Conservation (phyloP, 23 red algal species). For the Gracilariopsis chorda region DNA sequence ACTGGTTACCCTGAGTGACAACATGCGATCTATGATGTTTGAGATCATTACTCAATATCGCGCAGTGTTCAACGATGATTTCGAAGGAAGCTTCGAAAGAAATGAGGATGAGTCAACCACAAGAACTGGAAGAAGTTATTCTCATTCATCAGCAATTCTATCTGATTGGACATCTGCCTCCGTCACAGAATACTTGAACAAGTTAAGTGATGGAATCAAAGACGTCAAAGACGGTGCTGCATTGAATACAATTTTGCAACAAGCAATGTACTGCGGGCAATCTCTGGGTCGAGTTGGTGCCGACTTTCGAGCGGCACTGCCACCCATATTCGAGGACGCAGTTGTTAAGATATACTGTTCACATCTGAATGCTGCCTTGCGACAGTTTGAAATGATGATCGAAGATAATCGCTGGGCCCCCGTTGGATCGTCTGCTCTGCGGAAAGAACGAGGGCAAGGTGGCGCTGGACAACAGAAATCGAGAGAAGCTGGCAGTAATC, state of each 20-base stretch:
- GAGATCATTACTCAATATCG: slow-evolving; percentile 89
- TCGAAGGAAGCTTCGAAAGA: neutral
- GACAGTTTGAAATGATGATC: slow-evolving; percentile 77
- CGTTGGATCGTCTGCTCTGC: slow-evolving; percentile 63
- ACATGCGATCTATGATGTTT: slow-evolving; percentile 76
- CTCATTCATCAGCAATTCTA: slow-evolving; percentile 55
- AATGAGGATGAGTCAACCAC: slow-evolving; percentile 5
- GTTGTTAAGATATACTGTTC: slow-evolving; percentile 70
- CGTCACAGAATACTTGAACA: slow-evolving; percentile 53
- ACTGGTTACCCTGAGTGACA: slow-evolving; percentile 73
- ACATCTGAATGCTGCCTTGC: slow-evolving; percentile 73
- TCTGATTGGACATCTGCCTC: slow-evolving; percentile 60
- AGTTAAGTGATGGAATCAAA: slow-evolving; percentile 58
- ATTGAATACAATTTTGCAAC: slow-evolving; percentile 74
- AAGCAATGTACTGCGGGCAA: slow-evolving; percentile 89
- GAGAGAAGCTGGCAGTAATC: neutral
- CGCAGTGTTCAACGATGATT: slow-evolving; percentile 79
- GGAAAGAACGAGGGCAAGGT: slow-evolving; percentile 40
- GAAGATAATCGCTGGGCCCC: slow-evolving; percentile 77
- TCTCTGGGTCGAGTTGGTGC: slow-evolving; percentile 88
- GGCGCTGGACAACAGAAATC: neutral
- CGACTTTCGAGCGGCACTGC: slow-evolving; percentile 82
- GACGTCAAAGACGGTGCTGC: slow-evolving; percentile 74
- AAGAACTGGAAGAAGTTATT: neutral
- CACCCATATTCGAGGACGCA: slow-evolving; percentile 76